Evolutionary conservation across 345 rosid species (phyloP).

Genomic region (Litchi chinensis): DNA sequence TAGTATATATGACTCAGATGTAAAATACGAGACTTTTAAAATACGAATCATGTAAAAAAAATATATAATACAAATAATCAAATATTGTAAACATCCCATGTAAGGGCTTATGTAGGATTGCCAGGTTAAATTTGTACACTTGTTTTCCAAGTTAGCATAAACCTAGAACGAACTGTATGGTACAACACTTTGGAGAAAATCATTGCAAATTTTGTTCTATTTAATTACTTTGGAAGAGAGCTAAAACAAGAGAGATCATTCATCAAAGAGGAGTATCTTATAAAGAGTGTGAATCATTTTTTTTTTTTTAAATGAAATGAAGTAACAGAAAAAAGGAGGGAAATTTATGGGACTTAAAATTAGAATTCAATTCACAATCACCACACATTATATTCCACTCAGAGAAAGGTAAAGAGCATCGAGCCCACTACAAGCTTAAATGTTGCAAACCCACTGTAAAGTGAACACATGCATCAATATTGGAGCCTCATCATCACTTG

Average conservation of each 20-base stretch:
- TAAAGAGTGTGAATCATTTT: background rate
- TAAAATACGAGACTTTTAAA: too few species aligned
- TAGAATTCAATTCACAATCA: background rate
- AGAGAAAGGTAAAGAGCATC: slow-evolving; percentile 2
- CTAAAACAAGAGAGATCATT: background rate
- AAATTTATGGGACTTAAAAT: background rate
- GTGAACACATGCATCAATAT: background rate
- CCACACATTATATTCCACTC: background rate
- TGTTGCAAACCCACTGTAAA: background rate
- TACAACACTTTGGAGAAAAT: background rate
- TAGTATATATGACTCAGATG: too few species aligned
- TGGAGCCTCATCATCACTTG: background rate
- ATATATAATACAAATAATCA: too few species aligned
- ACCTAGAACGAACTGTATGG: background rate
- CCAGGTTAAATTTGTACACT: too few species aligned
- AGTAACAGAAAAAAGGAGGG: background rate
- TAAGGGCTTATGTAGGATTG: too few species aligned
- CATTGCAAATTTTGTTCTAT: background rate
- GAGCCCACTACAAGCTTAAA: background rate
- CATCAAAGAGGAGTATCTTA: background rate
- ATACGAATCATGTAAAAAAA: too few species aligned
- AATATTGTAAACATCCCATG: too few species aligned
- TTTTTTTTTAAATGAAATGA: background rate
- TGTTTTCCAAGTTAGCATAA: too few species aligned
- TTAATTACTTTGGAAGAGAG: background rate